Conservation (phyloP, 768 basidiomycete genomes). For the Boletus edulis region DNA sequence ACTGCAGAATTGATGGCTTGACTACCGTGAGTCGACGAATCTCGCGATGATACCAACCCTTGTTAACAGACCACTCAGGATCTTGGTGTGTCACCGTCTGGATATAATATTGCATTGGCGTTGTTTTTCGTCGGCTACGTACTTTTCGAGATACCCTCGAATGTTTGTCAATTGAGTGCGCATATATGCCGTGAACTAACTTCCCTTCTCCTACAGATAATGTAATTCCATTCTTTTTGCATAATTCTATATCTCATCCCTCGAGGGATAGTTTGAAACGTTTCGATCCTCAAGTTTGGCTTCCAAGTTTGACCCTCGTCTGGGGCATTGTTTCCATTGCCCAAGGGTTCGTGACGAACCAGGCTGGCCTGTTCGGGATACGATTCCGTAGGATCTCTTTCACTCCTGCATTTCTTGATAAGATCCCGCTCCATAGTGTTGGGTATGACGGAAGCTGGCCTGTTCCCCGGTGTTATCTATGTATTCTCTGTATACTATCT, state of each 20-base stretch:
- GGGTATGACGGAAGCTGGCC: constrained; percentile 57
- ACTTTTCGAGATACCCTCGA: constrained; percentile 58
- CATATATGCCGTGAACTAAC: not conserved
- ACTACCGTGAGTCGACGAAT: constrained; percentile 34
- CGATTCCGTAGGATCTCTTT: constrained; percentile 43
- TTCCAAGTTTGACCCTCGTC: constrained; percentile 54
- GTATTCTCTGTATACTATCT: constrained; percentile 60
- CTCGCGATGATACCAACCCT: not conserved
- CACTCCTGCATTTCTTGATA: not conserved
- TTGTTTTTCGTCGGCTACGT: constrained; percentile 63
- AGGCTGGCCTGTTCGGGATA: constrained; percentile 52
- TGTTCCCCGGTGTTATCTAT: constrained; percentile 58
- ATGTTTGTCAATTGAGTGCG: constrained; percentile 33
- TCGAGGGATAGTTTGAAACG: constrained; percentile 47
- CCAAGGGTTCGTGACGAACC: constrained; percentile 55
- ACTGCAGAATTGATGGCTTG: constrained; percentile 49
- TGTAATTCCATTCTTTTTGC: constrained; percentile 20
- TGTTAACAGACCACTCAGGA: constrained; percentile 36
- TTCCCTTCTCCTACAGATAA: constrained; percentile 9
- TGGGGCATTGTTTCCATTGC: constrained; percentile 57
- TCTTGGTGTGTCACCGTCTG: constrained; percentile 45
- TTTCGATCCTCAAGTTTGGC: constrained; percentile 58
- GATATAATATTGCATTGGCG: constrained; percentile 57
- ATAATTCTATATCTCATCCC: not conserved
- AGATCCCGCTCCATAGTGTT: constrained; percentile 38